Evolutionary conservation across 1,284 basidiomycete genomes (phyloP).

Genomic region (Agroathelia rolfsii): DNA sequence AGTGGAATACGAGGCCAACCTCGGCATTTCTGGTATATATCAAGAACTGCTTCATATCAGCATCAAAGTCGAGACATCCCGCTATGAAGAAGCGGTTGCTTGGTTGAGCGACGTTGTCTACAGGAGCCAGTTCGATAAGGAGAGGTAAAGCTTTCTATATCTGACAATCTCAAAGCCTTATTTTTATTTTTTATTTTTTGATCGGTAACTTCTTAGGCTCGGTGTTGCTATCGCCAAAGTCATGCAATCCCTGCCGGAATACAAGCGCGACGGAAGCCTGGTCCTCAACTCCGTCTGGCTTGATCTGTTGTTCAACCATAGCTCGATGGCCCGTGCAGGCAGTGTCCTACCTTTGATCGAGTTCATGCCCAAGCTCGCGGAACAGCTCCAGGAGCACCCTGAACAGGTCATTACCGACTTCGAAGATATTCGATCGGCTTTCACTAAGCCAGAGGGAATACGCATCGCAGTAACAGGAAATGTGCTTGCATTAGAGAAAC

Average conservation of each 20-base stretch:
- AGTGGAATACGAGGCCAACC: conserved; percentile 72
- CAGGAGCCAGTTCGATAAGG: conserved; percentile 72
- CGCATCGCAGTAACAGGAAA: conserved; percentile 87
- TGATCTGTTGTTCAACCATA: conserved; percentile 59
- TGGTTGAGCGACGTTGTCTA: conserved; percentile 92
- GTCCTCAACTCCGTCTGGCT: conserved; percentile 71
- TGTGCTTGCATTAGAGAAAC: conserved; percentile 61
- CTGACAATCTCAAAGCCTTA: background rate
- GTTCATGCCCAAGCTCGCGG: conserved; percentile 70
- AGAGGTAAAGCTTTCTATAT: conserved; percentile 43
- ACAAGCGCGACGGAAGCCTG: conserved; percentile 84
- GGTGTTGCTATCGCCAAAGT: conserved; percentile 85
- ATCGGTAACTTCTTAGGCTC: conserved; percentile 41
- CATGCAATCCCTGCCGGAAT: conserved; percentile 84
- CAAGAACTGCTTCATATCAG: conserved; percentile 69
- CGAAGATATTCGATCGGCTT: conserved; percentile 54
- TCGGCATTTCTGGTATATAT: conserved; percentile 67
- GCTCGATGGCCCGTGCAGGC: conserved; percentile 67
- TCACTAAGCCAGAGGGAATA: conserved; percentile 71
- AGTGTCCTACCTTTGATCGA: conserved; percentile 71
- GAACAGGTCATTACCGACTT: conserved; percentile 65
- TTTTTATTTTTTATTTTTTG: conserved; percentile 6
- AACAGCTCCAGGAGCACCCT: conserved; percentile 68
- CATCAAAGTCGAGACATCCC: conserved; percentile 75
- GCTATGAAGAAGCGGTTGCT: conserved; percentile 75